Base-by-base conservation (phyloP, 139 green algal species). In the Tetratostichococcus sp. region DNA sequence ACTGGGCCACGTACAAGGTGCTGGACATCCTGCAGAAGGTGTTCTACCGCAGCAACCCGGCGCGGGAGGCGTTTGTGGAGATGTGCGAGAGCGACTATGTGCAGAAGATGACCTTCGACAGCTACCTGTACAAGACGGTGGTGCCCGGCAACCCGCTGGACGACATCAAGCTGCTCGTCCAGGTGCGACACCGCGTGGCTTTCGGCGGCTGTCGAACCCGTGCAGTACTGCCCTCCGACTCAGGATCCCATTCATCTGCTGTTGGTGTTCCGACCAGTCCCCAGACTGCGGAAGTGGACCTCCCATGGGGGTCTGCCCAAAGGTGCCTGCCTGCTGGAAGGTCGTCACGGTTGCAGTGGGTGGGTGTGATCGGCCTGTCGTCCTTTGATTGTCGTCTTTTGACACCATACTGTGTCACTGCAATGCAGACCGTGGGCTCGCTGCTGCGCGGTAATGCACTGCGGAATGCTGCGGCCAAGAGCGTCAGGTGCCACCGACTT, bases 11-110 rank as follows among this genome's bases (percentile, higher is more conserved):
- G 43, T 99, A 99, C 95, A 99, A 99, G 92, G 96, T 99, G 50
- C 89, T 99, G 73, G 96, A 99, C 90, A 99, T 99, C 89, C 88
- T 99, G 79, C 96, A 99, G 90, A 99, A 99, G 92, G 91, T 98
- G 39, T 97, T 78, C 35, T 90, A 92, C 88, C 80, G 95, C 35
- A 95, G 87, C 81, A 99, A 99, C 92, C 95, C 96, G 59, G 96
- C 96, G 1, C 89, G 96, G 30, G 96, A 99, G 88, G 96, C 96
- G 17, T 99, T 99, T 84, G 96, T 99, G 70, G 96, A 99, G 90
- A 93, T 99, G 86, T 99, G 96, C 84, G 85, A 95, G 69, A 91
- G 94, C 81, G 83, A 86, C 74, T 99, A 99, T 76, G 96, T 99
- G 39, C 96, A 99, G 91, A 98, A 98, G 88, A 99, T 99, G 96